Evolutionary conservation across 202 grass and related monocot species (phyloP).

Genomic region (Zoysia matrella): DNA sequence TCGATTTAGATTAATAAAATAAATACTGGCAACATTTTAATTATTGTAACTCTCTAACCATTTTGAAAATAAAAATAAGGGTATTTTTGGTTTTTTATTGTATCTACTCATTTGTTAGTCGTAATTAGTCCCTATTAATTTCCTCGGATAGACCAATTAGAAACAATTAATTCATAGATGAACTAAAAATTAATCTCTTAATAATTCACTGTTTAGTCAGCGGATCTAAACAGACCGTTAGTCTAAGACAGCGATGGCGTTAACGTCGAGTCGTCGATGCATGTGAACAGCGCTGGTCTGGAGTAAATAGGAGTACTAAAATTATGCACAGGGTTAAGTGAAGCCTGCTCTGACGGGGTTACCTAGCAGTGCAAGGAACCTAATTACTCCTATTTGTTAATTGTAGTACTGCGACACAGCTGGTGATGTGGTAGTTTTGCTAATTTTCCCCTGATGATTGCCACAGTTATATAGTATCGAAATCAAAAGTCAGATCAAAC

Average conservation of each 20-base stretch:
- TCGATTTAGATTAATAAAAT: no score
- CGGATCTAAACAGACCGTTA: no score
- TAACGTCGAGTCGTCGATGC: not conserved
- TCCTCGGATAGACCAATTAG: no score
- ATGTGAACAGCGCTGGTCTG: not conserved
- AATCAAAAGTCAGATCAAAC: not conserved
- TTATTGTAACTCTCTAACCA: no score
- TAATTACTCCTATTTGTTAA: not conserved
- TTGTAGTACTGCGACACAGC: not conserved
- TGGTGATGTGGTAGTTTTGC: not conserved
- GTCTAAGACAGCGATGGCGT: not conserved
- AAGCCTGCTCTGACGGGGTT: constrained; percentile 33
- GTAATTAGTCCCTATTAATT: no score
- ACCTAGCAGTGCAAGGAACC: not conserved
- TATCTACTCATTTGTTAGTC: no score
- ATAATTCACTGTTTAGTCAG: no score
- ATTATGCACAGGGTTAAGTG: constrained; percentile 4
- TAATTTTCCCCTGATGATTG: not conserved
- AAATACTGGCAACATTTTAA: no score
- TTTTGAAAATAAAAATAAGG: no score
- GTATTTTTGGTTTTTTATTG: no score
- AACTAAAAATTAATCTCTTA: no score
- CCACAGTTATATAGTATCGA: not conserved
- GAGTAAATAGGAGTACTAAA: not conserved
- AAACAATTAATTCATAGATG: no score